Conservation (phyloP, 2,329 filamentous ascomycete genomes). For the Claviceps capensis region DNA sequence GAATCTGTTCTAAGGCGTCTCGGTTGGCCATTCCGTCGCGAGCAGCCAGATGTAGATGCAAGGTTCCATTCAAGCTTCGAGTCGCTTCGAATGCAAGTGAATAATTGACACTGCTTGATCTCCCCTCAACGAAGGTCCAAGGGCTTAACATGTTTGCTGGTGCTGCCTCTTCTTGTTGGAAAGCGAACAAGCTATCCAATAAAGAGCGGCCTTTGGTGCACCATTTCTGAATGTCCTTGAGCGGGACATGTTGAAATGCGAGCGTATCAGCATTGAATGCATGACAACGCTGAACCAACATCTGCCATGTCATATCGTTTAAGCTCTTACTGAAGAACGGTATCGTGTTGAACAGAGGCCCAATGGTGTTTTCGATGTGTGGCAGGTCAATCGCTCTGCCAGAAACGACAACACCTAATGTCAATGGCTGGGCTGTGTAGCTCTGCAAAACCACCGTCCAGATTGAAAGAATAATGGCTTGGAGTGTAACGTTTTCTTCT, state of each 20-base stretch:
- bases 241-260: slow-evolving; percentile 57
- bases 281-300: slow-evolving; percentile 52
- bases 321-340: slow-evolving; percentile 47
- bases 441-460: slow-evolving; percentile 53
- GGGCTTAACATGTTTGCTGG: slow-evolving; percentile 19
- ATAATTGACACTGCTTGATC: slow-evolving; percentile 45
- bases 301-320: slow-evolving; percentile 38
- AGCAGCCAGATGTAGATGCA: slow-evolving; percentile 47
- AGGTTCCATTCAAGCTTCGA: slow-evolving; percentile 28
- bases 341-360: slow-evolving; percentile 82
- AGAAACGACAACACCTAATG: slow-evolving; percentile 64
- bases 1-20: slow-evolving; percentile 17
- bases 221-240: slow-evolving; percentile 74
- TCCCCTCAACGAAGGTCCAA: slow-evolving; percentile 41
- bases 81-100: slow-evolving; percentile 65
- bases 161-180: slow-evolving; percentile 41
- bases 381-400: slow-evolving; percentile 60
- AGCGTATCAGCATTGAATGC: slow-evolving; percentile 54
- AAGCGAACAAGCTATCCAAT: slow-evolving; percentile 76
- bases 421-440: slow-evolving; percentile 31
- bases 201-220: slow-evolving; percentile 44
- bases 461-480: slow-evolving; percentile 61
- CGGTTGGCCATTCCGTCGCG: slow-evolving; percentile 28
- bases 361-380: slow-evolving; percentile 52
- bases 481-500: slow-evolving; percentile 57